Percentiles rank a stretch among this genome's conserved stretches.
Conservation (phyloP, 306 rosid genomes). For the Cucurbita pepo region DNA sequence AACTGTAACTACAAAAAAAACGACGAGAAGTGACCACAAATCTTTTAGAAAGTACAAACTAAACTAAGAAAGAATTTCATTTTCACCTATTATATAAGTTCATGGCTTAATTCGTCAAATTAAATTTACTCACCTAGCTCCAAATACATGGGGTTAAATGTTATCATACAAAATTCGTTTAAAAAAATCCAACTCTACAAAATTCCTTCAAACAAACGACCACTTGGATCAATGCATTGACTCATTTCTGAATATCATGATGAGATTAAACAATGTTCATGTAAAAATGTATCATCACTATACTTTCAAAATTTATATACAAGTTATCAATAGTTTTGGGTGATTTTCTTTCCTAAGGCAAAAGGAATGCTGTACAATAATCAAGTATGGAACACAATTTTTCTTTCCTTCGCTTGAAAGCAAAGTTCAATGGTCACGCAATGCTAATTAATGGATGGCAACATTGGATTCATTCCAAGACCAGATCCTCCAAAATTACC, state of each 20-base stretch:
- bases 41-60: no score
- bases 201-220: background rate
- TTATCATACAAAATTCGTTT: no score
- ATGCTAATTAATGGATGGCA: slow-evolving; percentile 48
- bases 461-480: slow-evolving; percentile 56
- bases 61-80: no score
- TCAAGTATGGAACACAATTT: background rate
- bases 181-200: background rate
- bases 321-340: background rate
- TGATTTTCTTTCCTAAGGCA: background rate
- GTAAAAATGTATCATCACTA: background rate
- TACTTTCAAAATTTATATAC: background rate
- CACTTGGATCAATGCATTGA: background rate
- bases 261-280: background rate
- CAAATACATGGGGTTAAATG: no score
- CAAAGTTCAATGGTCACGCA: background rate
- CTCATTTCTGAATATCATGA: background rate
- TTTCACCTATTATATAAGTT: no score
- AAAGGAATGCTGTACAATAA: slow-evolving; percentile 7
- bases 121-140: no score
- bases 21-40: no score
- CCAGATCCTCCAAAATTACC: slow-evolving; percentile 56
- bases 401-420: background rate
- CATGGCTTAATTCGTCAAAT: no score
- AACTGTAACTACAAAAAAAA: no score